A percentile compares a stretch with the other conserved stretches of the same genome.
Conservation (phyloP, 345 rosid species). For the Hibiscus syriacus region DNA sequence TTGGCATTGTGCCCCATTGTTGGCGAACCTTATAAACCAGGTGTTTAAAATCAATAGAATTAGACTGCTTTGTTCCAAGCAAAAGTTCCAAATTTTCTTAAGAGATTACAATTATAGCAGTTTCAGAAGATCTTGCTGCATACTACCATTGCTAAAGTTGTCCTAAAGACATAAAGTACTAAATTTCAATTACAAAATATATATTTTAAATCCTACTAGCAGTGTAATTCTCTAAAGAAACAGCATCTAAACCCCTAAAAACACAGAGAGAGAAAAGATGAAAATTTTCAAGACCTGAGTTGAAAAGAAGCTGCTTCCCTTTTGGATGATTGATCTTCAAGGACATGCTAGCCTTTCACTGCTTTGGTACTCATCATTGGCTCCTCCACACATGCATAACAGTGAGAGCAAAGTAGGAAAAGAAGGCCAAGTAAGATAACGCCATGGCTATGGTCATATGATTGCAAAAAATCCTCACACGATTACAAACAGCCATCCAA, state of each 20-base stretch:
- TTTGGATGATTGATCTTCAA: background rate
- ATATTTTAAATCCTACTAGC: background rate
- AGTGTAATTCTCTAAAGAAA: background rate
- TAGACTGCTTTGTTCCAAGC: no score
- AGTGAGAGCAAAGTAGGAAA: slow-evolving; percentile 35
- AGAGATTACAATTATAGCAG: background rate
- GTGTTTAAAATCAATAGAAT: no score
- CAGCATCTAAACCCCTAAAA: background rate
- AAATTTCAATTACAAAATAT: background rate
- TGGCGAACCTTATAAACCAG: background rate
- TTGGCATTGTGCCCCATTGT: background rate
- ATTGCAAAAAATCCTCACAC: slow-evolving; percentile 35
- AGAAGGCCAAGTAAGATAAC: slow-evolving; percentile 41
- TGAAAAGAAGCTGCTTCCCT: background rate
- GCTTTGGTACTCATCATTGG: background rate
- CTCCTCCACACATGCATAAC: slow-evolving; percentile 14
- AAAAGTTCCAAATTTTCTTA: no score
- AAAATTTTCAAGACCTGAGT: background rate
- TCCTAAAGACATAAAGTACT: background rate
- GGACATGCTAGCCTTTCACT: background rate
- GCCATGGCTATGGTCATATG: slow-evolving; percentile 19
- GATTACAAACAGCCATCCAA: slow-evolving; percentile 34
- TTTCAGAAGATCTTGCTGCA: background rate
- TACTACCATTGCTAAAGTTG: background rate
- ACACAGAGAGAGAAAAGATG: background rate